A percentile compares a stretch with the other conserved stretches of the same genome.
Conservation (phyloP, 495 filamentous ascomycete genomes). For the Pyrenula aspistea region DNA sequence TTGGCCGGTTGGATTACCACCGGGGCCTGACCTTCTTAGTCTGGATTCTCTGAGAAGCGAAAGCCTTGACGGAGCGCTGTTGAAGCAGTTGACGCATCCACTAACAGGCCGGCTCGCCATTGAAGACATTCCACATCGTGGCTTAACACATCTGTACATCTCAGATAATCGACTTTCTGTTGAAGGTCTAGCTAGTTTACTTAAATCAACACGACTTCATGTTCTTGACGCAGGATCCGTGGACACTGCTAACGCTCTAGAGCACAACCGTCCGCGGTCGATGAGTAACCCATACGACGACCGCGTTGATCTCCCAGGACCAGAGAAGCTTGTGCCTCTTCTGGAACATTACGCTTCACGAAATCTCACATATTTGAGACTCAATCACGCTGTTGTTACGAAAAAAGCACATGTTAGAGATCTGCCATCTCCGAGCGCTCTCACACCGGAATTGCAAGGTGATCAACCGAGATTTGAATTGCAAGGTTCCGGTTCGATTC, state of each 20-base stretch:
- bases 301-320: slow-evolving; percentile 25
- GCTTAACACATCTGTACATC: slow-evolving; percentile 49
- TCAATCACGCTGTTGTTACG: slow-evolving; percentile 45
- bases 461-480: slow-evolving; percentile 11
- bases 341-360: slow-evolving; percentile 32
- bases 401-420: slow-evolving; percentile 27
- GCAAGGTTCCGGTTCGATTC: slow-evolving; percentile 8
- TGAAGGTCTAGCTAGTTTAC: slow-evolving; percentile 40
- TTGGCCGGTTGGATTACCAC: slow-evolving; percentile 5
- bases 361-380: slow-evolving; percentile 39
- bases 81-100: slow-evolving; percentile 34
- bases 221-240: slow-evolving; percentile 39
- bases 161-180: slow-evolving; percentile 46
- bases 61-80: slow-evolving; percentile 35
- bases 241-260: slow-evolving; percentile 20
- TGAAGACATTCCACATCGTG: slow-evolving; percentile 36
- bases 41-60: slow-evolving; percentile 21
- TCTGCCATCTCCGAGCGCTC: slow-evolving; percentile 9
- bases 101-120: slow-evolving; percentile 37
- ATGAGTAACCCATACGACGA: slow-evolving; percentile 4
- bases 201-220: slow-evolving; percentile 36
- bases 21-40: neutral
- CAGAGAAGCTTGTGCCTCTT: slow-evolving; percentile 41
- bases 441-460: slow-evolving; percentile 24
- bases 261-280: slow-evolving; percentile 2